Base-by-base conservation (phyloP, 2,329 filamentous ascomycete species). In the Xylaria sp. region DNA sequence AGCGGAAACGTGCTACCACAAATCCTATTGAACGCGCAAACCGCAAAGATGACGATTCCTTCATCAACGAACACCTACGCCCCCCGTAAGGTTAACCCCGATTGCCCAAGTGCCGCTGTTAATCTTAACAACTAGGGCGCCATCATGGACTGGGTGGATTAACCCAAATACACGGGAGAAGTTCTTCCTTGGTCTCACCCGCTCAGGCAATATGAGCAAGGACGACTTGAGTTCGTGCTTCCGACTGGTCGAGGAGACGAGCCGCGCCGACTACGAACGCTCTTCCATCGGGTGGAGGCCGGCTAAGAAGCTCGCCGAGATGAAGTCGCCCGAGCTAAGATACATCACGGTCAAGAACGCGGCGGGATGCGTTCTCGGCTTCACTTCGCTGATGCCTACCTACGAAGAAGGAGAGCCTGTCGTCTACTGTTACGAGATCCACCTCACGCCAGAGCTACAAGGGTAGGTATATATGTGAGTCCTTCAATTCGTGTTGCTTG, bases 401-500 rank as follows among this genome's bases (percentile, higher is more conserved):
- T 82, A 82, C 63, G 88, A 91, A 66, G 83, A 86, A 57, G 78
- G 79, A 1, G 73, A 83, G 54, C 77, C 85, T 0, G 88, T 92
- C 2, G 67, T 91, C 18, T 93, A 92, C 70, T 87, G 89, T 69
- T 93, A 92, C 68, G 89, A 93, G 72, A 84, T 93, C 34, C 89
- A 93, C 66, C 78, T 92, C 2, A 71, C 76, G 37, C 72, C 77
- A 1, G 71, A 75, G 1, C 68, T 89, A 4, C 81, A 83, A 61
- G 79, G 86, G 74, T 83, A 69, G 57, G 73, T 71, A 16, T 9
- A 19, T 8, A 6, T 40, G n/a, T 39, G 8, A n/a, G 17, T 24
- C 37, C 39, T 18, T 7, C 20, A 17, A n/a, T 47, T 19, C 20
- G 19, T n/a, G 24, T 5, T 11, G 24, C 11, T 26, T 26, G 29